Evolutionary conservation across 805 yeast species (phyloP).

Genomic region (Scheffersomyces lignosus): DNA sequence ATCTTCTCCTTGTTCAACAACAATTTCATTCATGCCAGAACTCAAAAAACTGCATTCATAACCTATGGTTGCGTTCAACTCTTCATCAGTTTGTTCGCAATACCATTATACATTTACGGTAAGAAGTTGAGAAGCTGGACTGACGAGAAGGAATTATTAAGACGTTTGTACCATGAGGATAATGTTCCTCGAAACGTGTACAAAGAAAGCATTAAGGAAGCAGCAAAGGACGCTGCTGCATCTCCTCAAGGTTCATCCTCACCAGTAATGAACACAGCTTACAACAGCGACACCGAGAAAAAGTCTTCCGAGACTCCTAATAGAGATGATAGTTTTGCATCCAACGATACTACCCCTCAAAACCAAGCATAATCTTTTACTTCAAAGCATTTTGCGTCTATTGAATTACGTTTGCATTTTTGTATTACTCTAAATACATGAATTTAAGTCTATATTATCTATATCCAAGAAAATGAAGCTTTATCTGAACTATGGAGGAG

Average conservation of each 20-base stretch:
- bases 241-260: neutral
- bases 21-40: conserved; percentile 39
- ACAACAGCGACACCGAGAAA: neutral
- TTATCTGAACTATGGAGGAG: too few relatives aligned
- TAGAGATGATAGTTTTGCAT: neutral
- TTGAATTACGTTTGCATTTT: too few relatives aligned
- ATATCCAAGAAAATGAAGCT: too few relatives aligned
- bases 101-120: conserved; percentile 57
- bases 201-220: neutral
- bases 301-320: neutral
- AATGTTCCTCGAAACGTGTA: neutral
- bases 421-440: too few relatives aligned
- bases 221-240: neutral
- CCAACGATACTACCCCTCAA: neutral
- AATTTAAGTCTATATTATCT: too few relatives aligned
- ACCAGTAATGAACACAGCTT: neutral
- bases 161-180: conserved; percentile 27
- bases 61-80: conserved; percentile 55
- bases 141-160: conserved; percentile 46
- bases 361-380: too few relatives aligned
- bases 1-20: conserved; percentile 58
- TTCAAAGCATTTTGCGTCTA: too few relatives aligned
- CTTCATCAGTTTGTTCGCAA: conserved; percentile 45
- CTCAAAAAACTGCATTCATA: conserved; percentile 48
- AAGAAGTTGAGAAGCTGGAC: conserved; percentile 52